These are phyloP conservation scores for Inonotus obliquus DNA, from an alignment of 1,284 basidiomycete species.

Conservation along the genomic window DNA sequence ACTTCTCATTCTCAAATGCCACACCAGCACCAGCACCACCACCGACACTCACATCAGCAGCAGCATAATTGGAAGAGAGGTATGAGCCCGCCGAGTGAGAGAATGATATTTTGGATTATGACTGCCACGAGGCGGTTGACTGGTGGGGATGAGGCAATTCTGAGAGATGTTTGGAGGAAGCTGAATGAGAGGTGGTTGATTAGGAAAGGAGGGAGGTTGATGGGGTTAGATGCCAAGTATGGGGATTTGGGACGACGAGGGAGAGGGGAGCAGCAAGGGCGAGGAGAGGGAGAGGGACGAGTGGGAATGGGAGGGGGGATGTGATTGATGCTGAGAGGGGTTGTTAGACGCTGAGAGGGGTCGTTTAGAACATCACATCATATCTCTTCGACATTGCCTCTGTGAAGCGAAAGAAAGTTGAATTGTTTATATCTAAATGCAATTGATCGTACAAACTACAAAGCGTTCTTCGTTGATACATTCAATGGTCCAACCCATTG, in stretches of 20 bases:
- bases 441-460: not conserved
- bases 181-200: conserved; percentile 49
- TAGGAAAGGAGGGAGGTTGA: conserved; percentile 47
- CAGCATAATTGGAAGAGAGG: no score
- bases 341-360: no score
- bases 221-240: conserved; percentile 32
- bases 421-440: not conserved
- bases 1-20: not conserved
- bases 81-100: conserved; percentile 35
- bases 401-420: not conserved
- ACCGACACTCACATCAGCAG: no score
- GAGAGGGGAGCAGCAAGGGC: not conserved
- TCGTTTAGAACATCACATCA: no score
- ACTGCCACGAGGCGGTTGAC: conserved; percentile 56
- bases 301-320: no score
- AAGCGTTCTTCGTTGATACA: not conserved
- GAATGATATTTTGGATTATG: conserved; percentile 60
- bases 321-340: no score
- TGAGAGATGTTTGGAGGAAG: conserved; percentile 51
- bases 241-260: not conserved
- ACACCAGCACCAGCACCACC: no score
- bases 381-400: no score
- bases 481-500: not conserved
- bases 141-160: conserved; percentile 36
- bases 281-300: no score